Evolutionary conservation across 345 rosid genomes (phyloP).

Genomic region (Lagerstroemia speciosa): DNA sequence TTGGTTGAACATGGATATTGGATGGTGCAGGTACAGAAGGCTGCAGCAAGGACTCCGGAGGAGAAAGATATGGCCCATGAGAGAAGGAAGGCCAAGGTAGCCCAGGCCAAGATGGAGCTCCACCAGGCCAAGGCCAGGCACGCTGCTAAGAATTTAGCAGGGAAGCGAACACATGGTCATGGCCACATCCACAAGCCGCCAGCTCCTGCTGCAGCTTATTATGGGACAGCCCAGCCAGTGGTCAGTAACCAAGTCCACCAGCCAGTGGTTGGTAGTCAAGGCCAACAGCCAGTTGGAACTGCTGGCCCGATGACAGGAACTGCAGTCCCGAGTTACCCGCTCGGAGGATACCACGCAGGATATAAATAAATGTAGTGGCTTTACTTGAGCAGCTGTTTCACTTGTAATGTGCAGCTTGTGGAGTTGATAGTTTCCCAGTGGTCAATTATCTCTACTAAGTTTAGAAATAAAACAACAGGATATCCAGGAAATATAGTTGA

Average conservation of each 20-base stretch:
- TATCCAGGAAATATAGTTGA: neutral
- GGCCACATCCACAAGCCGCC: neutral
- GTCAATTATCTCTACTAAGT: too few relatives aligned
- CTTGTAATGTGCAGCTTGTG: too few relatives aligned
- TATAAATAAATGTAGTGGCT: conserved; percentile 5
- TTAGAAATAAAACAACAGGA: too few relatives aligned
- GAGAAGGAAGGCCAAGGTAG: conserved; percentile 52
- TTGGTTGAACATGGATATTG: neutral
- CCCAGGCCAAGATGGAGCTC: conserved; percentile 56
- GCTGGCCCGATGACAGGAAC: conserved; percentile 9
- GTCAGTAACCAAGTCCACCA: conserved; percentile 3
- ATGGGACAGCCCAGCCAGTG: neutral
- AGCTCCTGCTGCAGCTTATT: neutral
- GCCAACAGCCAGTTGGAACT: conserved; percentile 1
- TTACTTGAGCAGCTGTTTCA: neutral
- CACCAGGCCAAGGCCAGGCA: conserved; percentile 63
- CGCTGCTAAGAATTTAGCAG: conserved; percentile 28
- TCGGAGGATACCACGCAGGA: conserved; percentile 19
- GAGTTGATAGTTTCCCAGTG: too few relatives aligned
- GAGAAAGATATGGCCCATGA: conserved; percentile 54
- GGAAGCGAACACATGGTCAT: conserved; percentile 15
- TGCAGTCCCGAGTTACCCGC: conserved; percentile 15
- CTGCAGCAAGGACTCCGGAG: conserved; percentile 38
- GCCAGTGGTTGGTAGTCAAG: neutral
- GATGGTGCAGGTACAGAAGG: conserved; percentile 38